Evolutionary conservation across 148 eudicot species (phyloP).

Genomic region (Silene latifolia): DNA sequence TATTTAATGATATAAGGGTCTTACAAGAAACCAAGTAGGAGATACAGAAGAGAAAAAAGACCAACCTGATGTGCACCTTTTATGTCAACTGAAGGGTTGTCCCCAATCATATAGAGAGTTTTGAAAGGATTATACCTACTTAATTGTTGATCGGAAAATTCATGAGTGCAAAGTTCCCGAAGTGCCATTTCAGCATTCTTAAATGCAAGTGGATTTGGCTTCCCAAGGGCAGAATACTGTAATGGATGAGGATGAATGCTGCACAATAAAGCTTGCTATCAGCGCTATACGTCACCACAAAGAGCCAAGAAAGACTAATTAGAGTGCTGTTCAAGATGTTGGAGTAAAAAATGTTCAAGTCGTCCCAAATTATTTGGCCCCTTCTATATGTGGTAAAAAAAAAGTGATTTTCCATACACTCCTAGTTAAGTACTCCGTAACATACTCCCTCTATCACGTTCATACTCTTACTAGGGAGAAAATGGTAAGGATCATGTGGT

Average conservation of each 20-base stretch:
- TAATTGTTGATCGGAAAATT: slow-evolving; percentile 20
- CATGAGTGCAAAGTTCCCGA: slow-evolving; percentile 27
- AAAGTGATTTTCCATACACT: background rate
- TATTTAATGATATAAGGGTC: too few relatives aligned
- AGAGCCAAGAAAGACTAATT: slow-evolving; percentile 1
- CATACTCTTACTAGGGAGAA: background rate
- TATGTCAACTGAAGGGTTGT: slow-evolving; percentile 89
- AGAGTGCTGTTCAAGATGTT: slow-evolving; percentile 1
- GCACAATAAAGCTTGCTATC: slow-evolving; percentile 26
- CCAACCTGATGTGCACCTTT: slow-evolving; percentile 84
- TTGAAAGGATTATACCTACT: slow-evolving; percentile 38
- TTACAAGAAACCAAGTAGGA: background rate
- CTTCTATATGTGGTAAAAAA: background rate
- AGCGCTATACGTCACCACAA: slow-evolving; percentile 4
- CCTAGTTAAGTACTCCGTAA: background rate
- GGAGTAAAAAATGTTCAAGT: background rate
- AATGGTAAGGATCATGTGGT: background rate
- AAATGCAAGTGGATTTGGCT: slow-evolving; percentile 78
- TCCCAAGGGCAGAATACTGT: slow-evolving; percentile 78
- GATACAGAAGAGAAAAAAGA: background rate
- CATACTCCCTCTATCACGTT: background rate
- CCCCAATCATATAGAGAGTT: slow-evolving; percentile 89
- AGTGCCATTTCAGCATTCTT: slow-evolving; percentile 67
- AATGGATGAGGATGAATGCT: slow-evolving; percentile 76
- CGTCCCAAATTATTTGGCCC: background rate